A percentile compares a stretch with the other conserved stretches of the same genome.
Conservation (phyloP, 768 basidiomycete genomes). For the Suillus subluteus region DNA sequence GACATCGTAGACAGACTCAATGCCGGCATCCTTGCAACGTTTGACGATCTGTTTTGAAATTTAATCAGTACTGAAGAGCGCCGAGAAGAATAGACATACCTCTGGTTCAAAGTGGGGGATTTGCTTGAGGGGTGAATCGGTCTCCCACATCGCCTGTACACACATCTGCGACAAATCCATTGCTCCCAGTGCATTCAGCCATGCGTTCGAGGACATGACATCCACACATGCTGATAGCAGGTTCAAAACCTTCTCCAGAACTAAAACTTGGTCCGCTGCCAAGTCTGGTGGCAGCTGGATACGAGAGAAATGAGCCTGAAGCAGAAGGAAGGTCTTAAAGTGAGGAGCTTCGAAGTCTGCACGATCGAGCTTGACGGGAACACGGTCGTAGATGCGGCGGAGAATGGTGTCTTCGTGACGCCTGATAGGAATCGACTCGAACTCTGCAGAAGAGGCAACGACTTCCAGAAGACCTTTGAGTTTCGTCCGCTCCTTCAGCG, state of each 20-base stretch:
- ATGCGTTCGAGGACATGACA: constrained; percentile 97
- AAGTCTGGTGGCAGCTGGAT: constrained; percentile 92
- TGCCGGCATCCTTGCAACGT: constrained; percentile 78
- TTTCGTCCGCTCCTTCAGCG: constrained; percentile 94
- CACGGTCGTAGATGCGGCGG: constrained; percentile 91
- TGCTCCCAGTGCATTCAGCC: constrained; percentile 90
- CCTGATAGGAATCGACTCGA: constrained; percentile 92
- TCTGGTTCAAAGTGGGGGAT: constrained; percentile 96
- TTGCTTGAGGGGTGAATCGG: constrained; percentile 92
- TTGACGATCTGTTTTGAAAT: constrained; percentile 60
- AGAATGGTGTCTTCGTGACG: constrained; percentile 88
- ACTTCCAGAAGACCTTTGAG: constrained; percentile 96
- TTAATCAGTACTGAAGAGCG: background rate
- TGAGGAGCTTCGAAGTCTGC: constrained; percentile 92
- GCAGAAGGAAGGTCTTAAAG: constrained; percentile 96
- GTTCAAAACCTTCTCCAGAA: constrained; percentile 90
- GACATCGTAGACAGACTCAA: constrained; percentile 94
- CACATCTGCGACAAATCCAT: constrained; percentile 99
- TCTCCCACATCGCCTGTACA: constrained; percentile 97
- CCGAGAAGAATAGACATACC: constrained; percentile 42
- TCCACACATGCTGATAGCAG: constrained; percentile 94
- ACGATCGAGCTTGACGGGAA: constrained; percentile 89
- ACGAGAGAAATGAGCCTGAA: constrained; percentile 97
- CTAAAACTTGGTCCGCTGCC: constrained; percentile 85
- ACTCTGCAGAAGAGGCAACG: constrained; percentile 95